phyloP scores from a whole-genome alignment of 2,329 filamentous ascomycete genomes.

The Dactylonectria macrodidyma region DNA sequence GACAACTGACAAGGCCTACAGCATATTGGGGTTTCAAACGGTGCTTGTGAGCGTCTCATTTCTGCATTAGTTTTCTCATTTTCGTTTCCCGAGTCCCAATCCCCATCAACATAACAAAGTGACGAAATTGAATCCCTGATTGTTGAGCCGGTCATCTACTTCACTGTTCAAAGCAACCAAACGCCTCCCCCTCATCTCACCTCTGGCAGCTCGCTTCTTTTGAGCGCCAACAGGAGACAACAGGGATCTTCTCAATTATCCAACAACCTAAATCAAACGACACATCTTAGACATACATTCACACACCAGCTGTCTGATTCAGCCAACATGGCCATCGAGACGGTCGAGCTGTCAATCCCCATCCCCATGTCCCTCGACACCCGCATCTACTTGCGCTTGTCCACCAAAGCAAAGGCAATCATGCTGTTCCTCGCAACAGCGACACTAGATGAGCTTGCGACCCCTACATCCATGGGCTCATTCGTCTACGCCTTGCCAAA shows the following conservation, averaged over 20 bases:
- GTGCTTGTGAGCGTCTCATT: background rate
- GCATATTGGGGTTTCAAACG: background rate
- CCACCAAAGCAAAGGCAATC: conserved; percentile 70
- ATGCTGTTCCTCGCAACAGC: conserved; percentile 75
- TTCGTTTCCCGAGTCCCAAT: background rate
- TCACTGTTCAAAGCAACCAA: background rate
- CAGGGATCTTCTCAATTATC: background rate
- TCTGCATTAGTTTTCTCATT: background rate
- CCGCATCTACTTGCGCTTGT: conserved; percentile 73
- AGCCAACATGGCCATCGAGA: conserved; percentile 44
- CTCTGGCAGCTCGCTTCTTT: background rate
- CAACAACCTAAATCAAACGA: background rate
- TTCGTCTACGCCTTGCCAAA: conserved; percentile 96
- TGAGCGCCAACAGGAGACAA: background rate
- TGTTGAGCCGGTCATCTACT: conserved; percentile 10
- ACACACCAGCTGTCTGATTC: no score
- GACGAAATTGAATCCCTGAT: background rate
- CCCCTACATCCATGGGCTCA: conserved; percentile 78
- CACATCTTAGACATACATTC: background rate
- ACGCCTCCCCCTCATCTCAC: conserved; percentile 15
- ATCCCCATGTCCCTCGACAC: conserved; percentile 74
- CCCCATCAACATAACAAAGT: background rate
- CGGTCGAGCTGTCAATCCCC: conserved; percentile 68
- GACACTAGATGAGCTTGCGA: conserved; percentile 65
- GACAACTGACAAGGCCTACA: background rate